Percentiles rank a stretch among this genome's conserved stretches.
Evolutionary conservation across 2,329 filamentous ascomycete genomes (phyloP).

Genomic region (Pseudogymnoascus sp.): DNA sequence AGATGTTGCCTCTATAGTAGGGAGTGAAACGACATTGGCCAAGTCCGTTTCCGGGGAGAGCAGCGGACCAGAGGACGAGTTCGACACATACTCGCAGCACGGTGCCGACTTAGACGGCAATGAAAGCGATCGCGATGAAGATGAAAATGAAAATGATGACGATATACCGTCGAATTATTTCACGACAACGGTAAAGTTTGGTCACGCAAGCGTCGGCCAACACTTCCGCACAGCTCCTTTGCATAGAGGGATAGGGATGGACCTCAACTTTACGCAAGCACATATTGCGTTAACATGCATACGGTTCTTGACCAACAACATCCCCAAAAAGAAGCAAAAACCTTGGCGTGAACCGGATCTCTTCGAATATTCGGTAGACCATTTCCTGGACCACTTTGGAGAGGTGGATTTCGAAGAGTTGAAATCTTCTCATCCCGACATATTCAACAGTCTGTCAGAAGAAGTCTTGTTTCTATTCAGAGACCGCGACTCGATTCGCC

Average conservation of each 20-base stretch:
- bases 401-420: background rate
- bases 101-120: background rate
- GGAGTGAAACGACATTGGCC: background rate
- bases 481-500: background rate
- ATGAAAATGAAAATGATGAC: background rate
- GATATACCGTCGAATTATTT: background rate
- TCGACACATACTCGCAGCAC: background rate
- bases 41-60: background rate
- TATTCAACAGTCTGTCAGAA: background rate
- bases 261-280: background rate
- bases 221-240: background rate
- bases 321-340: background rate
- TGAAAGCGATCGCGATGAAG: background rate
- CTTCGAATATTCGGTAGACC: background rate
- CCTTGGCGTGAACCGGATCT: background rate
- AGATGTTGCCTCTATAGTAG: conserved; percentile 5
- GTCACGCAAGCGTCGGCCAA: background rate
- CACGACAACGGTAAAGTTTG: background rate
- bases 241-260: background rate
- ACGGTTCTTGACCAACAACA: background rate
- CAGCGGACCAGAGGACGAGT: background rate
- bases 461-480: background rate
- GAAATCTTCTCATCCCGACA: background rate
- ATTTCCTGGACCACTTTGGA: background rate
- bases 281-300: background rate